Base-by-base conservation (phyloP, 2,329 filamentous ascomycete species). In the Claviceps sp. region DNA sequence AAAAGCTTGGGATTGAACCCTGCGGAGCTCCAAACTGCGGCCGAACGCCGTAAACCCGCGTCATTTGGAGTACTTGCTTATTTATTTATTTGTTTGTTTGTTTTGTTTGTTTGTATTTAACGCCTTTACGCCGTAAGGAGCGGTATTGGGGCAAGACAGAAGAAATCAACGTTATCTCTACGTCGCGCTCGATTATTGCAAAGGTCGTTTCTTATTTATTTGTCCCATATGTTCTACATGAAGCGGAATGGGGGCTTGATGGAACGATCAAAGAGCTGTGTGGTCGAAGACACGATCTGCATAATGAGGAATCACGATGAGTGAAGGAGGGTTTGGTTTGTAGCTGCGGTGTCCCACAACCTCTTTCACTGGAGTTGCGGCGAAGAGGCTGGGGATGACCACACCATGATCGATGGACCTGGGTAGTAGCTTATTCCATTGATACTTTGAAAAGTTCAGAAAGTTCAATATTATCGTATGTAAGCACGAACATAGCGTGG, bases 201-300 rank as follows among this genome's bases (percentile, higher is more conserved):
- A 23, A 22, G 16, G 6, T n/a, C 22, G 20, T 20, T 9, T 42
- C 29, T 34, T 8, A 26, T 47, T 42, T 50, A 37, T 50, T 36
- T 44, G 22, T 47, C 44, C 20, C 47, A 39, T 13, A 26, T 50
- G 47, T 17, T 38, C 44, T n/a, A 38, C 38, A 53, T 47, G 44
- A 26, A 38, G 46, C 37, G 37, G 47, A 16, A 16, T 47, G 17
- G 47, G 47, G 43, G 44, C 26, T 38, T 5, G 47, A 46, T 20
- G 17, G 37, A 52, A 29, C 36, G 29, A 37, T 44, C 14, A 29
- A 43, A 42, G 34, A 23, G 26, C 29, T 37, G 9, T 47, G 43
- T 16, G 26, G 20, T 44, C 20, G 22, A 29, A 44, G 29, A 17
- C 14, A 49, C 43, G 44, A 47, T 50, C 42, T 39, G 44, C 38